Conservation (phyloP, 768 basidiomycete species). For the Tylopilus rubrobrunneus region DNA sequence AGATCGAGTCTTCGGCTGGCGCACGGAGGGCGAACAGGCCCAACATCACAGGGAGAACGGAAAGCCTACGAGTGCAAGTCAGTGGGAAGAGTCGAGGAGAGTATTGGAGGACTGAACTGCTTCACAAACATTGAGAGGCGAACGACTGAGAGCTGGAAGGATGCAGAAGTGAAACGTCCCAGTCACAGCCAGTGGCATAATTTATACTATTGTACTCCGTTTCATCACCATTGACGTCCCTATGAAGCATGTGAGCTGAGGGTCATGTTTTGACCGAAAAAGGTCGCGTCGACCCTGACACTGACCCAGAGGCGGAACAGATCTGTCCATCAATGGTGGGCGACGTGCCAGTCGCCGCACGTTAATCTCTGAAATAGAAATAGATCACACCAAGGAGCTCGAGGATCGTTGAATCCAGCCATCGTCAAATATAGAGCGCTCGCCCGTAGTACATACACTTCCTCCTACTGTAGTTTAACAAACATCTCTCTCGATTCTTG, state of each 20-base stretch:
- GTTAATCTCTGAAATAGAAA: too few species aligned
- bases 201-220: too few species aligned
- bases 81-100: neutral
- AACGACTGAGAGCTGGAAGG: neutral
- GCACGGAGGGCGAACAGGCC: neutral
- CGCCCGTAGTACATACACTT: neutral
- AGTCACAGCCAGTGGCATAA: too few species aligned
- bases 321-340: too few species aligned
- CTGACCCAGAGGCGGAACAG: too few species aligned
- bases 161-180: too few species aligned
- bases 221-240: too few species aligned
- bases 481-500: slow-evolving; percentile 76
- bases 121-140: neutral
- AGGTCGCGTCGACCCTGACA: too few species aligned
- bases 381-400: too few species aligned
- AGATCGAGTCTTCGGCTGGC: neutral
- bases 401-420: neutral
- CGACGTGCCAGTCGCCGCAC: too few species aligned
- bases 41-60: neutral
- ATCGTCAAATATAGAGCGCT: neutral
- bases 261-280: too few species aligned
- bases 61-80: neutral
- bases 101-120: neutral
- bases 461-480: slow-evolving; percentile 49
- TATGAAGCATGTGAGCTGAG: too few species aligned